Conservation (phyloP, 257 asterid genomes). For the Leptodermis oblonga region DNA sequence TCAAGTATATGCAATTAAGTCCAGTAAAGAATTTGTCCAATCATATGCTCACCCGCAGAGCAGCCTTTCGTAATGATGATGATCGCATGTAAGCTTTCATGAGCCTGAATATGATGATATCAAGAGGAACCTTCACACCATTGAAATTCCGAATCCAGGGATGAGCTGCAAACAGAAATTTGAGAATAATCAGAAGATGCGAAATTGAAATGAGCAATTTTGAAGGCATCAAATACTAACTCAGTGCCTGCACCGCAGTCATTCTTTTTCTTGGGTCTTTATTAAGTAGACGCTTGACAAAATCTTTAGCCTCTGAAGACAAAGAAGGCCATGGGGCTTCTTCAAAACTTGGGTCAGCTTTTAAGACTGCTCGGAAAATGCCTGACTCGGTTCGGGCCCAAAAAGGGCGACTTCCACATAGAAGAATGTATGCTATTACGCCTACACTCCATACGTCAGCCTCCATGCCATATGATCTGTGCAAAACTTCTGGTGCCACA, state of each 20-base stretch:
- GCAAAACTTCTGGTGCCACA: conserved; percentile 53
- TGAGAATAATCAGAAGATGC: conserved; percentile 7
- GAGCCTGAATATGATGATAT: conserved; percentile 46
- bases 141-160: conserved; percentile 53
- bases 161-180: conserved; percentile 52
- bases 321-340: conserved; percentile 58
- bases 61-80: conserved; percentile 65
- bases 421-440: conserved; percentile 49
- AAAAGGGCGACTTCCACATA: conserved; percentile 71
- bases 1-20: conserved; percentile 3
- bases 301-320: conserved; percentile 52
- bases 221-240: conserved; percentile 30
- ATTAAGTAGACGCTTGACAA: conserved; percentile 43
- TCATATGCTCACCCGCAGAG: conserved; percentile 54
- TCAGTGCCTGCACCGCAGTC: conserved; percentile 72
- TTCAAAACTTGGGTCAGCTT: conserved; percentile 54
- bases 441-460: conserved; percentile 57
- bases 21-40: background rate
- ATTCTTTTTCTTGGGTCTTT: conserved; percentile 59
- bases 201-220: conserved; percentile 7
- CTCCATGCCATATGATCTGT: conserved; percentile 41
- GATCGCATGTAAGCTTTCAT: conserved; percentile 66
- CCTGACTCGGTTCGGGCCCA: conserved; percentile 79
- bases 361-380: conserved; percentile 49
- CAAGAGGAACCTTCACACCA: conserved; percentile 37